Base-by-base conservation (phyloP, 2,329 filamentous ascomycete species). In the Periconia sp. region DNA sequence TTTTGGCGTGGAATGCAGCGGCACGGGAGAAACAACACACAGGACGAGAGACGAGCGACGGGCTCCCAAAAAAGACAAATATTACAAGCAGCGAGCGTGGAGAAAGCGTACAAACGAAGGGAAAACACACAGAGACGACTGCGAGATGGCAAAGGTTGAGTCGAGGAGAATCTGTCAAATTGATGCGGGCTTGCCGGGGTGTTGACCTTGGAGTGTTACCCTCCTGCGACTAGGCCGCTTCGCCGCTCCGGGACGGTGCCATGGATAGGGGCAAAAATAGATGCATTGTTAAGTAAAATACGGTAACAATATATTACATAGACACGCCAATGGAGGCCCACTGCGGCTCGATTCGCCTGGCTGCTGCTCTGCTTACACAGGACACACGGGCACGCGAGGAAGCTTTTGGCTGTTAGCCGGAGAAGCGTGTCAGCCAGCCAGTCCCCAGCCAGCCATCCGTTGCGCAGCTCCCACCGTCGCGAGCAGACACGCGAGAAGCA, bases 61-160 rank as follows among this genome's bases (percentile, higher is more conserved):
- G 33, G 40, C 15, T 16, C 43, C 28, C n/a, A n/a, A n/a, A n/a
- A n/a, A 24, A 35, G 42, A 43, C 36, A 31, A 38, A 50, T 48
- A 60, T 49, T 56, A 60, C 44, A 46, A 54, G 46, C 59, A 69
- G 59, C 66, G 66, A 68, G 42, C 42, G 64, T 66, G 49, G 44
- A 49, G 43, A 50, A 44, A 38, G 42, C 37, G 36, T 43, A 56
- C 36, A 60, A 67, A 66, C 60, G 62, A 65, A 63, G 51, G 64
- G 52, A 50, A 45, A 33, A 12, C 42, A 36, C 43, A 28, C 38
- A 56, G 32, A 37, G 48, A 51, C 48, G 52, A 60, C 58, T 49
- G 47, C 45, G 43, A 46, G 36, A 51, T 40, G 43, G 47, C 51
- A 52, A 53, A 53, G 56, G 26, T 34, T 52, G 57, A 50, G 46